Evolutionary conservation across 768 basidiomycete genomes (phyloP), one percentile per base, ranked within the genome.

Genomic region (Amanita subjunquillea): DNA sequence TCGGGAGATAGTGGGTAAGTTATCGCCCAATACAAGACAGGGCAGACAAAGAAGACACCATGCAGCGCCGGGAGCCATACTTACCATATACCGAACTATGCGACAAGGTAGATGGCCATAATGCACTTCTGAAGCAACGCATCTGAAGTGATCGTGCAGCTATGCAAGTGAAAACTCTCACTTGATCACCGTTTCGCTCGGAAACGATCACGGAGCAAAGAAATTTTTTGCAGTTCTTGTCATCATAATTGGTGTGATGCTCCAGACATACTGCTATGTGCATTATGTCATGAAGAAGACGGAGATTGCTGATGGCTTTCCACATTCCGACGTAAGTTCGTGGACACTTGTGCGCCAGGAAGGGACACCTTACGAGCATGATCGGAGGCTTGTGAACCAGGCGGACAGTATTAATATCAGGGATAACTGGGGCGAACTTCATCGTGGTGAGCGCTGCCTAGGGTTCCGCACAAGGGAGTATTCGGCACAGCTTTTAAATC

Each of bases 81-180:
- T 30, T 71, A 71, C 56, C 69, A 71, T 58, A 63, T 71, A 46
- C 68, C 69, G 30, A 71, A 71, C 53, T 69, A 69, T 54, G 69
- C 68, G 23, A 71, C 69, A 53, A 71, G 68, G 69, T 68, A 37
- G 41, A 30, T 6, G 15, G 34, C 23, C 54, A 43, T 25, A 46
- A 42, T 50, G 41, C 42, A 41, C 38, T 32, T 23, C 54, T 39
- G 43, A 54, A 53, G 55, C 48, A 51, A 42, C 51, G 47, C 32
- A 39, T 30, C 45, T 45, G 48, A 50, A 10, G 41, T 48, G 39
- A 34, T 22, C 10, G 23, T 20, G 12, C 47, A 71, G 69, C 56
- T 71, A 71, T 54, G 67, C 69, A 42, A 71, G 68, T 50, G 68
- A 71, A 43, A 64, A 60, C 45, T 67, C 67, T 23, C 67, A 63